phyloP scores from a whole-genome alignment of 495 filamentous ascomycete genomes.

The Aspergillus egyptiacus region DNA sequence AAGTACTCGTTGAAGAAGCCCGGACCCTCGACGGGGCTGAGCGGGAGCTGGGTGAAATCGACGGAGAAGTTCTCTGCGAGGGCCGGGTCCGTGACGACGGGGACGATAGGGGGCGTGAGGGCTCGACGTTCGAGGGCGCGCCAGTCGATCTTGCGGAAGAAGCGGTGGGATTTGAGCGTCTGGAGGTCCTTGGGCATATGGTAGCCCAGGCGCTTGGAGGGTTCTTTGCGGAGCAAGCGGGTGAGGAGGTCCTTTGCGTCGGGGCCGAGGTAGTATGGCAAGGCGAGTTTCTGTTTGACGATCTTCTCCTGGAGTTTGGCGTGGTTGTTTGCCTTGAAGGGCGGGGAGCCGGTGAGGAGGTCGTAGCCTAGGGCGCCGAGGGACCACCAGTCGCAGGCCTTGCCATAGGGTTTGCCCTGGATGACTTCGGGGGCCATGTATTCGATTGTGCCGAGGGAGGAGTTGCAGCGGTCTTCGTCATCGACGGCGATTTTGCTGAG shows the following conservation, averaged over 20 bases:
- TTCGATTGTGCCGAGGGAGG: slow-evolving; percentile 81
- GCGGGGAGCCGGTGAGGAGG: slow-evolving; percentile 81
- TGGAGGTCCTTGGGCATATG: slow-evolving; percentile 82
- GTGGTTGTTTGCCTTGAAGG: slow-evolving; percentile 84
- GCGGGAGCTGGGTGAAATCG: slow-evolving; percentile 78
- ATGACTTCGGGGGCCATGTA: slow-evolving; percentile 99
- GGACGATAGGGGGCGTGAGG: slow-evolving; percentile 77
- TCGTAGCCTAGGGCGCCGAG: slow-evolving; percentile 89
- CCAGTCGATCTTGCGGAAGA: slow-evolving; percentile 97
- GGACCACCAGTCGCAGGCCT: slow-evolving; percentile 97
- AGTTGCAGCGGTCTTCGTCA: slow-evolving; percentile 72
- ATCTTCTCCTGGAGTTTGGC: slow-evolving; percentile 92
- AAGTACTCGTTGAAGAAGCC: slow-evolving; percentile 32
- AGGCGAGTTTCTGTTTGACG: slow-evolving; percentile 74
- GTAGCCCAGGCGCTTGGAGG: slow-evolving; percentile 76
- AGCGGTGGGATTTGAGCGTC: slow-evolving; percentile 86
- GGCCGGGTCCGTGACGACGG: slow-evolving; percentile 88
- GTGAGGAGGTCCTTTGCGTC: slow-evolving; percentile 93
- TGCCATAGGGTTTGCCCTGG: slow-evolving; percentile 72
- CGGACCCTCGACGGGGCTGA: slow-evolving; percentile 60
- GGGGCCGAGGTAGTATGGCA: slow-evolving; percentile 81
- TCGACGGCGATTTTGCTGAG: slow-evolving; percentile 91
- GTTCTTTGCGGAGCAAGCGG: slow-evolving; percentile 83
- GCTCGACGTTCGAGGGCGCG: slow-evolving; percentile 69
- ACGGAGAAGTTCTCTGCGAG: slow-evolving; percentile 88